Evolutionary conservation across 768 basidiomycete genomes (phyloP), one percentile per base, ranked within the genome.

Genomic region (Amanita subjunquillea): DNA sequence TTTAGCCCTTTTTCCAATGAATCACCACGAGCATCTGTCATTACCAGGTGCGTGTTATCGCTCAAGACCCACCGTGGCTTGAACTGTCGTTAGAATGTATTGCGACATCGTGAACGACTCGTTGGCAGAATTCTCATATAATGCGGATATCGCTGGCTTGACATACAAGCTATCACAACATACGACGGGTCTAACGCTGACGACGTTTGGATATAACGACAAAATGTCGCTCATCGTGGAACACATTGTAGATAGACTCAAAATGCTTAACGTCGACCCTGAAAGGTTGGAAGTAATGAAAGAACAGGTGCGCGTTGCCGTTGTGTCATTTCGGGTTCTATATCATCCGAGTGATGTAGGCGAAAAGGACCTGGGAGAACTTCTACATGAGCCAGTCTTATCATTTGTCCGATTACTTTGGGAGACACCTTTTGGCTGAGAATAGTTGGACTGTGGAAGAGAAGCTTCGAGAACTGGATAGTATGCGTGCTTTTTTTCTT

Each of bases 101-200:
- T 72, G 82, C 48, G 87, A 93, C 57, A 75, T 98, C 30, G 87
- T 97, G 58, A 82, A 80, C 27, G 96, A 99, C 61, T 79, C 89
- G 2, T 78, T 98, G 48, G 83, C 83, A 5, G 96, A 99, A 67
- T 92, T 87, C 59, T 73, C 90, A 0, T 98, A 98, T 63, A 85
- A 93, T 61, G 96, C 96, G 9, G 85, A 88, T 39, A 77, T 98
- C 23, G 96, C 95, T 12, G 93, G 93, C 25, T 74, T 98, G 34
- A 70, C 72, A 4, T 98, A 93, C 65, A 75, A 69, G 56, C 75
- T 94, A 55, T 67, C 75, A 23, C 70, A 76, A 9, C 76, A 82
- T 56, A 71, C 74, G 2, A 82, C 82, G 10, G 88, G 89, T 1
- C 63, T 96, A 45, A 78, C 72, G 39, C 66, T 96, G 42, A 71